Evolutionary conservation across 768 basidiomycete species (phyloP), one percentile per base, ranked within the genome.

Genomic region (Tremella yokohamensis): DNA sequence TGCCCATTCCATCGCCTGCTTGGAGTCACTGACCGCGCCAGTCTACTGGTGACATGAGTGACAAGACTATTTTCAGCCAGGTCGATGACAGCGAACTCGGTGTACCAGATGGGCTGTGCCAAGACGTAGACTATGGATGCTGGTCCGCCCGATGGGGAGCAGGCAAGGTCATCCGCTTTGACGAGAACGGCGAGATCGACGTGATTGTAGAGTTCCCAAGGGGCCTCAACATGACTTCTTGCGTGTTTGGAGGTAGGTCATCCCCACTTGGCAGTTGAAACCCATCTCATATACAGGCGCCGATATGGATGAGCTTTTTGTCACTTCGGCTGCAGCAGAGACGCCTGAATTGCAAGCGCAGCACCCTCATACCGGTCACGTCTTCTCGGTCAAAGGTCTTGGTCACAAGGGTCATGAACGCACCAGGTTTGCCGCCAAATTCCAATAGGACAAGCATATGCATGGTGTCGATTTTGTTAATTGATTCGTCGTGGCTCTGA

Each of bases 191-290:
- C 16, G 40, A 56, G 56, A 34, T 60, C 9, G 66, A 68, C 38
- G 24, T 57, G 1, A 54, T 65, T n/a, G 57, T 68, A 38, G 29
- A 55, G 20, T 42, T 68, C 16, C 66, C 66, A 16, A 56, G 57
- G 39, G 67, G 56, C 15, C 25, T 63, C 38, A 65, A 65, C 49
- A 58, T 69, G 24, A 69, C 67, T 18, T 63, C 53, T 38, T 69
- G 64, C 53, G 50, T 69, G 15, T 65, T 63, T 47, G 64, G 67
- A 40, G 67, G 67, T 65, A 37, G 25, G 62, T 55, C 16, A 34
- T 6, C 8, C 34, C 26, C 7, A n/a, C 19, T 19, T 29, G 1
- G 25, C 8, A 19, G 29, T n/a, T 22, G 34, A n/a, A 37, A 8
- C 2, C 6, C 12, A 13, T 9, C 29, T 29, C 15, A 34, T 11